Evolutionary conservation across 1,284 basidiomycete species (phyloP).

Genomic region (Moesziomyces sp.): DNA sequence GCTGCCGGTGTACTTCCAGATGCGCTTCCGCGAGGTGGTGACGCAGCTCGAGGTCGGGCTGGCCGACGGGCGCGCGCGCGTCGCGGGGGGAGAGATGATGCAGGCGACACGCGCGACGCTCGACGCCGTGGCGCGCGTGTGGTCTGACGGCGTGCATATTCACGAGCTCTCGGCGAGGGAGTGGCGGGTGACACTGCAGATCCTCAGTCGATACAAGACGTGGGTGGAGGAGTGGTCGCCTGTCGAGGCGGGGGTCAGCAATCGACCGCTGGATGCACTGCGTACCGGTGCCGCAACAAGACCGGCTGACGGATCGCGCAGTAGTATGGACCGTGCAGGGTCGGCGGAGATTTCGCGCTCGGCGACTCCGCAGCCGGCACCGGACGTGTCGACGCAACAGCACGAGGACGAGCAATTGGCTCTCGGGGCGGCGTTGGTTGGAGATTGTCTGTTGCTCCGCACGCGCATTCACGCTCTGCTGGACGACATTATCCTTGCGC

Average conservation of each 20-base stretch:
- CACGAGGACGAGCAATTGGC: conserved; percentile 24
- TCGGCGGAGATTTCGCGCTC: conserved; percentile 26
- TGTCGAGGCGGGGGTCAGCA: conserved; percentile 3
- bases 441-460: conserved; percentile 12
- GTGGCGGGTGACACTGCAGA: conserved; percentile 63
- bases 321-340: conserved; percentile 4
- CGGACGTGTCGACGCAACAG: conserved; percentile 15
- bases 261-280: conserved; percentile 4
- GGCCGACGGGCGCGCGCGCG: background rate
- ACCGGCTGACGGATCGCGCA: conserved; percentile 3
- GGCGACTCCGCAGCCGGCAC: conserved; percentile 24
- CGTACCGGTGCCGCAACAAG: background rate
- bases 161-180: conserved; percentile 53
- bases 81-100: conserved; percentile 5
- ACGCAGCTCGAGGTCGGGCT: conserved; percentile 39
- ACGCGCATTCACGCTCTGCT: conserved; percentile 2
- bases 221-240: conserved; percentile 50
- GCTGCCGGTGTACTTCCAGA: conserved; percentile 93
- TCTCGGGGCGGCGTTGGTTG: conserved; percentile 1
- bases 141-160: conserved; percentile 51
- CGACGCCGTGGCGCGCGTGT: conserved; percentile 45
- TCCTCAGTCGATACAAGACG: conserved; percentile 59
- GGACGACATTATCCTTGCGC: conserved; percentile 3
- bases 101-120: conserved; percentile 33
- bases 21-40: conserved; percentile 96